Conservation (phyloP, 1,139 yeast species). For the Saccharomyces hybrid region DNA sequence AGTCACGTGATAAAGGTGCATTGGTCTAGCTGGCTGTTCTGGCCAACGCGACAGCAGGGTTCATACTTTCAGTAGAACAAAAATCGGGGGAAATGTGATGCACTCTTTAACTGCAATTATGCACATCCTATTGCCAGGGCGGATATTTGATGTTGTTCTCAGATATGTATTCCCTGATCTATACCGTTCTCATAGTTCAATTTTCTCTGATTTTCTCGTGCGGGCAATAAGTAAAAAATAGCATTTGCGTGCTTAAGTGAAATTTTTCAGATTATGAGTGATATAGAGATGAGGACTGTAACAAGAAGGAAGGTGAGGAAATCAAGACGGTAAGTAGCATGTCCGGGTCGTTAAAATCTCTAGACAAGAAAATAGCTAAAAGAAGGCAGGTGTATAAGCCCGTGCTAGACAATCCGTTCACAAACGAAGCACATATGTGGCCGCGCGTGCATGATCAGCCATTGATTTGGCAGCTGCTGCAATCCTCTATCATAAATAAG, state of each 20-base stretch:
- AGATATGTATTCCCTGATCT: neutral
- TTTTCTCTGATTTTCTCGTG: neutral
- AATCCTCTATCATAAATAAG: conserved; percentile 17
- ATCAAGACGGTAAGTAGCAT: neutral
- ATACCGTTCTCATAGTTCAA: neutral
- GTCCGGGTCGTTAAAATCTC: conserved; percentile 14
- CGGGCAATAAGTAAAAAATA: neutral
- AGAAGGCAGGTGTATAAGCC: conserved; percentile 29
- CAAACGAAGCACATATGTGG: conserved; percentile 24
- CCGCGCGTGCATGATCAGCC: conserved; percentile 27
- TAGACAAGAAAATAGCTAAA: conserved; percentile 21
- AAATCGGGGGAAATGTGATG: neutral
- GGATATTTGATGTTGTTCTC: neutral
- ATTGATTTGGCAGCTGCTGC: conserved; percentile 20
- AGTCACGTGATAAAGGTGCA: neutral
- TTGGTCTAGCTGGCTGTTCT: neutral
- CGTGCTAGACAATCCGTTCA: conserved; percentile 27
- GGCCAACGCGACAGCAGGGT: neutral
- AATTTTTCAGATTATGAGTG: neutral
- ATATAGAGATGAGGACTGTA: neutral
- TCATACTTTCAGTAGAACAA: neutral
- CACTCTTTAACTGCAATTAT: neutral
- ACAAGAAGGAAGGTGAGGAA: neutral
- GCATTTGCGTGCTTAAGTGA: neutral
- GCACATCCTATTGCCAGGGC: neutral